phyloP scores from a whole-genome alignment of 345 rosid species.

The Sonneratia alba region DNA sequence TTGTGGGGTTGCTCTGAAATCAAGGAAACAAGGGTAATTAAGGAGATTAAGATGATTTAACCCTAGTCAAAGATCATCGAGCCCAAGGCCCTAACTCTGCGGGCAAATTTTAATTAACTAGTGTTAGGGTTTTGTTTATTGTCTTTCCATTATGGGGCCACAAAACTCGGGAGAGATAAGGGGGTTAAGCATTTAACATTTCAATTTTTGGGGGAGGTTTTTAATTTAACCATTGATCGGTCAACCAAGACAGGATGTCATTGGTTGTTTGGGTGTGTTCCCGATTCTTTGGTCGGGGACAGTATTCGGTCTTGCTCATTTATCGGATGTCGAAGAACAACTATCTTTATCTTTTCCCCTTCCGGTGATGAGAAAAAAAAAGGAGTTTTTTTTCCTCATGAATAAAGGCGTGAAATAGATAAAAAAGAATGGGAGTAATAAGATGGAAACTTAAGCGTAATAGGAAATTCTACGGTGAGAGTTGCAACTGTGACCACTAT shows the following conservation, averaged over 20 bases:
- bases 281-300: slow-evolving; percentile 8
- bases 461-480: too few relatives aligned
- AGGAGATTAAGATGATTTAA: slow-evolving; percentile 10
- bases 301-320: not conserved
- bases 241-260: slow-evolving; percentile 10
- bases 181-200: not conserved
- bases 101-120: slow-evolving; percentile 13
- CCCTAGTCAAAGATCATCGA: slow-evolving; percentile 24
- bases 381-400: too few relatives aligned
- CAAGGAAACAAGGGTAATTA: slow-evolving; percentile 23
- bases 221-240: not conserved
- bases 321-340: slow-evolving; percentile 1
- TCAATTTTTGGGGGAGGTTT: not conserved
- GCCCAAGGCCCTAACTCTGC: slow-evolving; percentile 33
- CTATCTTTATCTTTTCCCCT: too few relatives aligned
- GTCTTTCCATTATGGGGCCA: not conserved
- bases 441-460: too few relatives aligned
- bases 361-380: too few relatives aligned
- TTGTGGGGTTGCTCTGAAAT: slow-evolving; percentile 28
- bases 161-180: not conserved
- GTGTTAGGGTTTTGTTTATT: not conserved
- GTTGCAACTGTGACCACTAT: too few relatives aligned
- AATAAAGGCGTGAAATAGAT: too few relatives aligned
- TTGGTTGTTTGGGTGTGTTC: slow-evolving; percentile 13
- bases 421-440: too few relatives aligned